Base-by-base conservation (phyloP, 805 yeast species). In the Saccharomycopsis sp. region DNA sequence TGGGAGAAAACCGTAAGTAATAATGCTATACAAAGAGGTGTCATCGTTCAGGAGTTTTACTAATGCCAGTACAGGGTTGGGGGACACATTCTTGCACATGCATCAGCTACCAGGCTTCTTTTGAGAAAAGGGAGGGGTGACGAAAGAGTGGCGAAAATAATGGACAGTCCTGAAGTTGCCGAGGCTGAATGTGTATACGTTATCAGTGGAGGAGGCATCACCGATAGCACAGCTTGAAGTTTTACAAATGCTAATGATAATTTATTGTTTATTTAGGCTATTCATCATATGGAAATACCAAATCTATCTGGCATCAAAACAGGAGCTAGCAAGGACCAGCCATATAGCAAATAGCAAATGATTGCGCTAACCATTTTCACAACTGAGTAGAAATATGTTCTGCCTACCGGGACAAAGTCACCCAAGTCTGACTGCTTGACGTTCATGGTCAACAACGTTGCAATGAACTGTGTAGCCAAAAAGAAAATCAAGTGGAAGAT, bases 391-490 rank as follows among this genome's bases (percentile, higher is more conserved):
- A 89, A 92, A 60, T 89, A 88, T 0, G 98, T 89, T 54, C 98
- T 69, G 0, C 99, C 99, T 6, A 92, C 97, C 0, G 98, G 98
- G 8, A 86, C 78, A 54, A 92, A 92, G 46, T 86, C 92, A 3
- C 95, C 95, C 39, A 75, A 71, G 46, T 79, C 81, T 53, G 81
- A 92, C 45, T 75, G 78, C 38, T 83, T 77, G 25, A 92, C 96
- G 54, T 88, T 89, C 61, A 89, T 83, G 0, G 98, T 92, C 42
- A 92, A 68, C 45, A 92, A 67, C 0, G 96, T 86, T 1, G 97
- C 96, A 32, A 88, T 87, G 74, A 94, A 94, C 59, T 89, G 97
- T 1, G 98, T 89, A 0, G 98, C 98, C 47, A 92, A 66, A 58
- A 92, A 78, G 68, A 92, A 92, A 21, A 92, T 84, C 23, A 89